Evolutionary conservation across 2,329 filamentous ascomycete species (phyloP).

Genomic region (Fusarium sp.): DNA sequence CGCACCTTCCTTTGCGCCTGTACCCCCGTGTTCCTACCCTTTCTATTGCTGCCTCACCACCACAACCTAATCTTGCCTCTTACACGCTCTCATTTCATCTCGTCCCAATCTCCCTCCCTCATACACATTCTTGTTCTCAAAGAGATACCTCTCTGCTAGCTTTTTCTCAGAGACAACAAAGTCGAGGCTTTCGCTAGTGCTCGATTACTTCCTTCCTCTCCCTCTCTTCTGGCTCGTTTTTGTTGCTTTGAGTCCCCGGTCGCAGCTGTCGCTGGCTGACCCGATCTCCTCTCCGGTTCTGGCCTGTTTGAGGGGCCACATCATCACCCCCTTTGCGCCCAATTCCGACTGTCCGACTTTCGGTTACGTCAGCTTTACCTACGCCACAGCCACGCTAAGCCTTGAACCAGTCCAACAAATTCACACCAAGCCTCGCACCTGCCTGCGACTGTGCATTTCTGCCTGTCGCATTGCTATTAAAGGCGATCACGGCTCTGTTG

Average conservation of each 20-base stretch:
- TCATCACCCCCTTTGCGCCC: slow-evolving; percentile 50
- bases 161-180: slow-evolving; percentile 40
- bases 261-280: slow-evolving; percentile 41
- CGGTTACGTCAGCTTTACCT: slow-evolving; percentile 53
- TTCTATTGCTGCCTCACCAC: slow-evolving; percentile 46
- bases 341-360: slow-evolving; percentile 47
- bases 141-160: slow-evolving; percentile 38
- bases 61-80: slow-evolving; percentile 46
- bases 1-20: slow-evolving; percentile 46
- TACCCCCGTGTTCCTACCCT: slow-evolving; percentile 35
- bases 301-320: slow-evolving; percentile 51
- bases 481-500: slow-evolving; percentile 27
- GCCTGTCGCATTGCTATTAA: slow-evolving; percentile 40
- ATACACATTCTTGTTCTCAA: slow-evolving; percentile 44
- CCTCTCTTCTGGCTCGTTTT: slow-evolving; percentile 36
- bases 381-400: slow-evolving; percentile 32
- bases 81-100: slow-evolving; percentile 45
- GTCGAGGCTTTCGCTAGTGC: slow-evolving; percentile 64
- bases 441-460: slow-evolving; percentile 23
- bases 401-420: slow-evolving; percentile 19
- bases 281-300: slow-evolving; percentile 44
- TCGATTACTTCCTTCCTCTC: slow-evolving; percentile 53
- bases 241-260: slow-evolving; percentile 41
- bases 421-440: slow-evolving; percentile 26
- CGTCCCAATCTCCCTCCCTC: slow-evolving; percentile 43